Base-by-base conservation (phyloP, 2,329 filamentous ascomycete species). In the Geoglossum cookeanum region DNA sequence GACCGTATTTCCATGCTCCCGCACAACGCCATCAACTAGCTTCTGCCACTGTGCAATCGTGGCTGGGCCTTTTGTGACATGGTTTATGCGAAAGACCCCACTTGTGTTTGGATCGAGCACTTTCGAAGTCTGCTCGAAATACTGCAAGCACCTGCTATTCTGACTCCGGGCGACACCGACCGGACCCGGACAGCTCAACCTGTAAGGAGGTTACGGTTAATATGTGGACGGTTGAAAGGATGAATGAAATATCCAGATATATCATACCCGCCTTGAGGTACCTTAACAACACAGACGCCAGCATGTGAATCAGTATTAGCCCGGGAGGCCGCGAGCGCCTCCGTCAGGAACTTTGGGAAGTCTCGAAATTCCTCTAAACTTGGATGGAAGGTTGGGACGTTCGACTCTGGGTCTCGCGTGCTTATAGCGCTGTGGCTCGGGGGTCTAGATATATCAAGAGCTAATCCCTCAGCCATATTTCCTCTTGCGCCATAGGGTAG, bases 211-310 rank as follows among this genome's bases (percentile, higher is more conserved):
- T 29, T 30, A 52, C 15, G 8, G 39, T 44, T 7, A 52, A 29
- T 13, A 6, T 11, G 48, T 32, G 15, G 13, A 13, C 29, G 1
- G 4, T 33, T 11, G 5, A 7, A 13, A 33, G 29, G n/a, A 15
- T 17, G 13, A 3, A 5, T n/a, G 22, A 22, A 22, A 22, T 22
- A 22, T 22, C 48, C 3, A 1, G 27, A 33, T 32, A 4, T 22
- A 52, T n/a, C 48, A 52, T 52, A 52, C 48, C 48, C 48, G 27
- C 48, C 48, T 32, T 32, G 29, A 52, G 48, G 48, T 33, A 52
- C 48, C 48, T 52, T 52, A 22, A 52, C 48, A 9, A 52, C 32
- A 17, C 15, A 32, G 48, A 52, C 27, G 11, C 48, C 48, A 32
- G 33, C 17, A 52, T 52, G 48, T 15, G 48, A 22, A 32, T 5